Percentiles rank a stretch among this genome's conserved stretches.
Evolutionary conservation across 768 basidiomycete genomes (phyloP).

Genomic region (Zangia roseola): DNA sequence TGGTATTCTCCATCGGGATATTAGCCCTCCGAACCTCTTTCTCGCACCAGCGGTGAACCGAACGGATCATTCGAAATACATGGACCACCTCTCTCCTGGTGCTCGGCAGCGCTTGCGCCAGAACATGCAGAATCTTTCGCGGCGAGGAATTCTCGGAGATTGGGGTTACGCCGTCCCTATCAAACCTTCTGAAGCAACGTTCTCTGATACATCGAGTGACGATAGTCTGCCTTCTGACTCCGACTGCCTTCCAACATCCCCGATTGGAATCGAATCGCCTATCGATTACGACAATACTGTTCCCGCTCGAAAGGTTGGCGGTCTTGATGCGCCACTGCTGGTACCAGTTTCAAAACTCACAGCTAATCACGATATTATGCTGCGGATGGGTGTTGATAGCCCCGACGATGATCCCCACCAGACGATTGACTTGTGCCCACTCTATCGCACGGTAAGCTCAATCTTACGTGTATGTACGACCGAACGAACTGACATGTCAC

Average conservation of each 20-base stretch:
- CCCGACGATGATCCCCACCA: too few relatives aligned
- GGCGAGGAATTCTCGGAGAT: neutral
- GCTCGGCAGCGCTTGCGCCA: neutral
- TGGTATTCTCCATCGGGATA: slow-evolving; percentile 4
- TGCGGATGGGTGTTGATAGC: too few relatives aligned
- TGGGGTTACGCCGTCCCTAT: slow-evolving; percentile 4
- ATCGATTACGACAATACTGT: too few relatives aligned
- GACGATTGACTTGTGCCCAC: neutral
- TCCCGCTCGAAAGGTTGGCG: too few relatives aligned
- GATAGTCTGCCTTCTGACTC: neutral
- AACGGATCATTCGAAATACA: neutral
- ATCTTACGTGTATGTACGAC: too few relatives aligned
- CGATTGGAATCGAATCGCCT: neutral
- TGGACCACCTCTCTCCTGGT: too few relatives aligned
- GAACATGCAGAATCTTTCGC: neutral
- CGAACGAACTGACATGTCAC: too few relatives aligned
- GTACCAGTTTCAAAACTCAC: too few relatives aligned
- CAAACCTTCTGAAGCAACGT: too few relatives aligned
- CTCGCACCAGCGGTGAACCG: neutral
- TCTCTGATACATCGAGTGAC: neutral
- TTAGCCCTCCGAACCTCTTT: slow-evolving; percentile 4
- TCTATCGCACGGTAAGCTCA: neutral
- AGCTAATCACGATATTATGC: too few relatives aligned
- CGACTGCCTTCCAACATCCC: neutral
- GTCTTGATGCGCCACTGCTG: too few relatives aligned